phyloP scores from a whole-genome alignment of 495 filamentous ascomycete species.

The Cenococcum geophilum region DNA sequence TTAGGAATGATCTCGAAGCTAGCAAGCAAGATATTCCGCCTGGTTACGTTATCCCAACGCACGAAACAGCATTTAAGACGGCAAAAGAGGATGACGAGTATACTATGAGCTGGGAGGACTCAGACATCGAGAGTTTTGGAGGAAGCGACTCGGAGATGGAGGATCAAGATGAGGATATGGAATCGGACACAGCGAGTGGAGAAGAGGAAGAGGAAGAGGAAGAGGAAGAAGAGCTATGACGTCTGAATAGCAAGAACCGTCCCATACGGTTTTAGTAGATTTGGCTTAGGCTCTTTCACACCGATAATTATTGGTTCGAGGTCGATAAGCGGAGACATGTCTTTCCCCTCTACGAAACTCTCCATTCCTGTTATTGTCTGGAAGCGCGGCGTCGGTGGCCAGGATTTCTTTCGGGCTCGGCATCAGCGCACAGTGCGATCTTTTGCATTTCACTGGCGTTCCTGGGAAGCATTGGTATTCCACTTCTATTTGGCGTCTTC shows the following conservation, averaged over 20 bases:
- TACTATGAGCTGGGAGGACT: constrained; percentile 32
- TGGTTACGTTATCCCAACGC: constrained; percentile 76
- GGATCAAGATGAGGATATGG: constrained; percentile 59
- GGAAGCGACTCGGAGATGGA: constrained; percentile 75
- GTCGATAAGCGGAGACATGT: background rate
- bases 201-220: constrained; percentile 33
- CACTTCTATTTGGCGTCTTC: background rate
- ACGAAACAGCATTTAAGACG: constrained; percentile 54
- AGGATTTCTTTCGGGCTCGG: constrained; percentile 2
- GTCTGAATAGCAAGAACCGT: no score
- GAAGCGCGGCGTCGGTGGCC: constrained; percentile 22
- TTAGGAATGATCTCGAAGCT: constrained; percentile 61
- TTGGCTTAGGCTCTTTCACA: no score
- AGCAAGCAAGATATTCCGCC: constrained; percentile 74
- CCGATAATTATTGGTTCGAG: no score
- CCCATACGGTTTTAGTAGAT: no score
- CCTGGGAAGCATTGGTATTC: background rate
- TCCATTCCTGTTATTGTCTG: constrained; percentile 2
- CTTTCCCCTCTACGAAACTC: background rate
- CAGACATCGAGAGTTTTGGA: constrained; percentile 32
- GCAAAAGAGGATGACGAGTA: constrained; percentile 71
- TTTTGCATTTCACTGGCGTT: constrained; percentile 17
- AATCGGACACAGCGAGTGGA: constrained; percentile 14
- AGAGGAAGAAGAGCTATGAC: constrained; percentile 22
- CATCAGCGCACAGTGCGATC: constrained; percentile 1